These are phyloP conservation scores for Scheffersomyces amazonensis DNA, from an alignment of 805 yeast genomes.

Conservation along the genomic window DNA sequence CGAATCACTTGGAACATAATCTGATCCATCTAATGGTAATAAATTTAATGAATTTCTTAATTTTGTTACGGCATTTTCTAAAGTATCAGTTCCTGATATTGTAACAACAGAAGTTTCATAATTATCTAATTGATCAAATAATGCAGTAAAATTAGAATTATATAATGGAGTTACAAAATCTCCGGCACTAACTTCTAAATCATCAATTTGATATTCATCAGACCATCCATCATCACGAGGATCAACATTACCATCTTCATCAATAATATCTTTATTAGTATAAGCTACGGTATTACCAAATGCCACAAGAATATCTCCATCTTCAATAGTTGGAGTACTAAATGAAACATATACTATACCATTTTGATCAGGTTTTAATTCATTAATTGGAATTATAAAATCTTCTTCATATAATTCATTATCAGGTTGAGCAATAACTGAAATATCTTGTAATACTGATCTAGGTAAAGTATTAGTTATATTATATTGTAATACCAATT, in stretches of 20 bases:
- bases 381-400: constrained; percentile 70
- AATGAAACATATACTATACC: constrained; percentile 81
- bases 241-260: constrained; percentile 62
- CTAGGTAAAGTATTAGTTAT: constrained; percentile 82
- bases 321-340: constrained; percentile 51
- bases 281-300: constrained; percentile 70
- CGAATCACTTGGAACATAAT: constrained; percentile 55
- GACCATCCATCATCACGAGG: constrained; percentile 79
- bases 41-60: constrained; percentile 48
- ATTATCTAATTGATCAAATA: constrained; percentile 68
- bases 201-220: constrained; percentile 91
- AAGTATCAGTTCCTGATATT: constrained; percentile 41
- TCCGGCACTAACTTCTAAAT: constrained; percentile 69
- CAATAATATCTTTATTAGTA: constrained; percentile 76
- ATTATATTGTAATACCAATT: constrained; percentile 76
- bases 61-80: constrained; percentile 45
- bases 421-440: constrained; percentile 66
- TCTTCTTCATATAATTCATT: constrained; percentile 60
- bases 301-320: constrained; percentile 26
- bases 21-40: constrained; percentile 71
- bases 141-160: constrained; percentile 68
- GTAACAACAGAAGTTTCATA: constrained; percentile 67
- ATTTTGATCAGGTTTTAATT: constrained; percentile 64
- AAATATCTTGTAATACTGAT: constrained; percentile 71
- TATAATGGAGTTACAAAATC: constrained; percentile 79